Evolutionary conservation across 192 early-diverging fungal species (phyloP).

Genomic region (Gonapodya sp.): DNA sequence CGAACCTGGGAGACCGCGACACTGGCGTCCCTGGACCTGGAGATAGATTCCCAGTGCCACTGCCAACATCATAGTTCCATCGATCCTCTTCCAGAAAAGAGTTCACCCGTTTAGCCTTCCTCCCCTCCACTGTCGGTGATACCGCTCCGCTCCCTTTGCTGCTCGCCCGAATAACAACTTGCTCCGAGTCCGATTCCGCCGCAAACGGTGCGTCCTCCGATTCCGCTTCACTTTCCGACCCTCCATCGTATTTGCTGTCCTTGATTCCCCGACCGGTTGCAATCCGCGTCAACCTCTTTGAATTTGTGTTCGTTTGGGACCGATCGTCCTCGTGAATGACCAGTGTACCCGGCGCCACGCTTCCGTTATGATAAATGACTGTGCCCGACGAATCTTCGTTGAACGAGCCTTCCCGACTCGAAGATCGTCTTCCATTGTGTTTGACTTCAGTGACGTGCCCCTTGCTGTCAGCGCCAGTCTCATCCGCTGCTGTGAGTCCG

Average conservation of each 20-base stretch:
- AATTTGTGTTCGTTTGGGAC: background rate
- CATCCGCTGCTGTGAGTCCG: background rate
- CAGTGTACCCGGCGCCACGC: background rate
- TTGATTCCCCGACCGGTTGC: no score
- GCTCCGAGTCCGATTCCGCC: conserved; percentile 1
- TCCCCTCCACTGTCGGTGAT: background rate
- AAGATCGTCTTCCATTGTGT: background rate
- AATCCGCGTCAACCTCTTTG: background rate
- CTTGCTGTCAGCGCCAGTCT: background rate
- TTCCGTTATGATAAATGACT: background rate
- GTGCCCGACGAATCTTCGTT: background rate
- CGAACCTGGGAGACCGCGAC: no score
- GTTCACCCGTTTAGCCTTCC: background rate
- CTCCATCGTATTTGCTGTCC: background rate
- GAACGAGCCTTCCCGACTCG: no score
- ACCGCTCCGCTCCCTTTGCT: background rate
- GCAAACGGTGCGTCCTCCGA: background rate
- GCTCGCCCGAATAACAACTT: background rate
- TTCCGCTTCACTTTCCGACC: background rate
- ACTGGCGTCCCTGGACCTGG: background rate
- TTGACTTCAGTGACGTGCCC: background rate
- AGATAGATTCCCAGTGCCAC: background rate
- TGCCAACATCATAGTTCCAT: background rate
- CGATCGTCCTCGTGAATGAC: background rate
- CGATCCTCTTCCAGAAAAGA: background rate